Percentiles rank a stretch among this genome's conserved stretches.
These are phyloP conservation scores for Ceratocystis smalleyi DNA, from an alignment of 2,329 filamentous ascomycete genomes.

Conservation along the genomic window DNA sequence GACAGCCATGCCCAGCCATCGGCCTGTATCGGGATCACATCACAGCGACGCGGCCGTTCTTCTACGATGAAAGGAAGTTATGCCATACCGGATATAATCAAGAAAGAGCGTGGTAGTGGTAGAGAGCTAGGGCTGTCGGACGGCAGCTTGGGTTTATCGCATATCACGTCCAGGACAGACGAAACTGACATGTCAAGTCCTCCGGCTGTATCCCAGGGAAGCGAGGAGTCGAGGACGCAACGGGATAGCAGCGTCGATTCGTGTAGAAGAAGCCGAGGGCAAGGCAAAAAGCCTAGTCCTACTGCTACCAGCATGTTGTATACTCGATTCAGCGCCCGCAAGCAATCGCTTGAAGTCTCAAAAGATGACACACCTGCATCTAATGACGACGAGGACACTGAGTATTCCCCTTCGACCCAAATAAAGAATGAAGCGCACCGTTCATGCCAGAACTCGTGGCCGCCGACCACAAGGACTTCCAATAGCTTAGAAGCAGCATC, in stretches of 20 bases:
- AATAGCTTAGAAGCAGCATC: background rate
- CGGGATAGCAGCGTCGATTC: background rate
- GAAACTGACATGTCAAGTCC: too few species aligned
- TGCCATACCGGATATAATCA: background rate
- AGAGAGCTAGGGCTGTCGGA: too few species aligned
- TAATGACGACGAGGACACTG: background rate
- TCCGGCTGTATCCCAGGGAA: background rate
- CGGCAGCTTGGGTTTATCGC: background rate
- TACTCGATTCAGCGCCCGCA: background rate
- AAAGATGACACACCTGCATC: background rate
- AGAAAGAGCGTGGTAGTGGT: background rate
- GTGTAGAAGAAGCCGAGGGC: too few species aligned
- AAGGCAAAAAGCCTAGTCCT: background rate
- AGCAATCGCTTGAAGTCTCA: background rate
- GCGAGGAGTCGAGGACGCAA: background rate
- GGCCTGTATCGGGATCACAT: background rate
- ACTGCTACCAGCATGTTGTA: background rate
- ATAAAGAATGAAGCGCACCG: background rate
- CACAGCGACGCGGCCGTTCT: background rate
- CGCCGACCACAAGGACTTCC: background rate
- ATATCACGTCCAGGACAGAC: background rate
- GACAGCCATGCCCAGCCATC: background rate
- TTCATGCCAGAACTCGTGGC: background rate
- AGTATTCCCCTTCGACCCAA: background rate
- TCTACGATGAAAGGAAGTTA: background rate